Evolutionary conservation across 2,329 filamentous ascomycete genomes (phyloP).

Genomic region (Madurella mycetomatis): DNA sequence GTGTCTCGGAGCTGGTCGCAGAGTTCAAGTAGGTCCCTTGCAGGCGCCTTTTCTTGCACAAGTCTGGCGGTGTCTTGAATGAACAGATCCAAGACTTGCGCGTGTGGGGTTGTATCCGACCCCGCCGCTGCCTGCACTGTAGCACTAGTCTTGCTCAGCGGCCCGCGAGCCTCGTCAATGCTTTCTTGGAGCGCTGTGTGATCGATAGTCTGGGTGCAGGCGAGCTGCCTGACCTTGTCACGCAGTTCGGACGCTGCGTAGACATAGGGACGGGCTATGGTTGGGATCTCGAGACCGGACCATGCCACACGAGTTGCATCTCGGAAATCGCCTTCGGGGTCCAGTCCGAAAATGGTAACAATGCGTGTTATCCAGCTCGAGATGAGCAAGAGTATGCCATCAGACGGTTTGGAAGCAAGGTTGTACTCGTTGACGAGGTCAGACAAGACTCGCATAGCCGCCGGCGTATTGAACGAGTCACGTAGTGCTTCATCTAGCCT

Average conservation of each 20-base stretch:
- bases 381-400: constrained; percentile 37
- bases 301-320: constrained; percentile 51
- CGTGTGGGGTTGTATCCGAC: constrained; percentile 35
- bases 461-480: constrained; percentile 66
- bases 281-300: constrained; percentile 60
- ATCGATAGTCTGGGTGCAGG: constrained; percentile 38
- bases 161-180: constrained; percentile 16
- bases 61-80: constrained; percentile 36
- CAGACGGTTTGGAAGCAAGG: constrained; percentile 23
- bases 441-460: constrained; percentile 57
- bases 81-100: too few species aligned
- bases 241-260: constrained; percentile 46
- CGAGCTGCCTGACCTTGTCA: constrained; percentile 31
- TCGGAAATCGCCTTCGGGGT: constrained; percentile 37
- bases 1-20: constrained; percentile 63
- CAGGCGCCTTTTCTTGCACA: constrained; percentile 40
- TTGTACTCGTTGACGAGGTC: constrained; percentile 64
- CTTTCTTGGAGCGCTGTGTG: constrained; percentile 20
- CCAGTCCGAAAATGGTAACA: constrained; percentile 62
- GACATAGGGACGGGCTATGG: constrained; percentile 55
- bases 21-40: constrained; percentile 58
- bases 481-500: constrained; percentile 58
- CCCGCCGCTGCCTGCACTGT: constrained; percentile 28
- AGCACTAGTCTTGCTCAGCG: constrained; percentile 12
- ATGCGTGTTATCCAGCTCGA: constrained; percentile 59